Conservation (phyloP, 495 filamentous ascomycete genomes). For the Penicillium verhagenii region DNA sequence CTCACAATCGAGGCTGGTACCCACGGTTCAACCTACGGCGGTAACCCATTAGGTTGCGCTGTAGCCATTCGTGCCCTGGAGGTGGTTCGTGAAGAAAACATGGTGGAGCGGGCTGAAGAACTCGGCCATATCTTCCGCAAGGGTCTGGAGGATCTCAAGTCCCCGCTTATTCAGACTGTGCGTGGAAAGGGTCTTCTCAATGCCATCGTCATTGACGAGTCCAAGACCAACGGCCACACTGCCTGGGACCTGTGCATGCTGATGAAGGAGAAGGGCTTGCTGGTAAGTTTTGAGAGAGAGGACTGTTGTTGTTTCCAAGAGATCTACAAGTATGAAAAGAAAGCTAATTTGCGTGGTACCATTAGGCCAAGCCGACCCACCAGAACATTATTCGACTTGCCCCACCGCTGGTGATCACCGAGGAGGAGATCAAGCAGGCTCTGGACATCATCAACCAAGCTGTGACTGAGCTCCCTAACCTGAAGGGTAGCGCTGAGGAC, state of each 20-base stretch:
- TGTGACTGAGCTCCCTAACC: constrained; percentile 47
- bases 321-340: not conserved
- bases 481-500: constrained; percentile 48
- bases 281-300: constrained; percentile 58
- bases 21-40: constrained; percentile 95
- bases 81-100: constrained; percentile 84
- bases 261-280: constrained; percentile 90
- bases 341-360: constrained; percentile 28
- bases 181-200: constrained; percentile 95
- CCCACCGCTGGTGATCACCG: constrained; percentile 57
- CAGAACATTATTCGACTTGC: constrained; percentile 82
- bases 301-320: not conserved
- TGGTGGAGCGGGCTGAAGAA: constrained; percentile 76
- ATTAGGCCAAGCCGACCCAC: constrained; percentile 95
- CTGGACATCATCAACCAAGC: constrained; percentile 50
- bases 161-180: constrained; percentile 76
- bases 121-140: constrained; percentile 84
- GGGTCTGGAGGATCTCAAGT: constrained; percentile 67
- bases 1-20: constrained; percentile 95
- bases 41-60: constrained; percentile 95
- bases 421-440: constrained; percentile 50
- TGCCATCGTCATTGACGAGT: constrained; percentile 94
- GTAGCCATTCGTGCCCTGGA: constrained; percentile 96
- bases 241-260: constrained; percentile 98
- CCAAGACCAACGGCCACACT: constrained; percentile 74